Evolutionary conservation across 306 rosid species (phyloP).

Genomic region (Prunus padus): DNA sequence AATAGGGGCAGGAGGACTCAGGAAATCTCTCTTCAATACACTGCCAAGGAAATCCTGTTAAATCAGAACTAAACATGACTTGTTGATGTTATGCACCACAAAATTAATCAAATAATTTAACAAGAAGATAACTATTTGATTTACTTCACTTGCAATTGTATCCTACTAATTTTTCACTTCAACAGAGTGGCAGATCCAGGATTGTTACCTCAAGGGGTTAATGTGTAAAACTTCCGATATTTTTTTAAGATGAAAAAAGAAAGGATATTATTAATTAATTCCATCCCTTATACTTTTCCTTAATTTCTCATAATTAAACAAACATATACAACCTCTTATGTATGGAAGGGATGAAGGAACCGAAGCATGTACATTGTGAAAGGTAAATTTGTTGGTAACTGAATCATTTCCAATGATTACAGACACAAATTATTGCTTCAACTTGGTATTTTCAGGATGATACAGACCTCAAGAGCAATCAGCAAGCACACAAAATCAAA

Average conservation of each 20-base stretch:
- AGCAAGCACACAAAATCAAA: constrained; percentile 28
- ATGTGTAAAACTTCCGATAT: too few species aligned
- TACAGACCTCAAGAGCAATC: constrained; percentile 27
- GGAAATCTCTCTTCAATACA: not conserved
- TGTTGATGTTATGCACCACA: not conserved
- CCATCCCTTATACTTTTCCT: too few species aligned
- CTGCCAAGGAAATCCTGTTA: not conserved
- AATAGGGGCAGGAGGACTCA: not conserved
- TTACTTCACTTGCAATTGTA: constrained; percentile 2
- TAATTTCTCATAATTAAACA: too few species aligned
- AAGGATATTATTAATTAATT: too few species aligned
- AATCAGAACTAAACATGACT: not conserved
- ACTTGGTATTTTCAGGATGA: constrained; percentile 18
- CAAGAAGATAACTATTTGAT: not conserved
- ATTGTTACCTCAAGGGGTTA: too few species aligned
- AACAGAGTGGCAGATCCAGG: too few species aligned
- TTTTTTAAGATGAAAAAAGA: too few species aligned
- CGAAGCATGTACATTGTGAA: constrained; percentile 1
- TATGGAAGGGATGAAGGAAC: constrained; percentile 12
- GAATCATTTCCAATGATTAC: constrained; percentile 2
- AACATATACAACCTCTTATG: not conserved
- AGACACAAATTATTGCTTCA: constrained; percentile 21
- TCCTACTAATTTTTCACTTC: not conserved
- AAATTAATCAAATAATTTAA: constrained; percentile 1
- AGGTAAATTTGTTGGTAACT: constrained; percentile 7